Base-by-base conservation (phyloP, 2,329 filamentous ascomycete genomes). In the Aspergillus nomiae region DNA sequence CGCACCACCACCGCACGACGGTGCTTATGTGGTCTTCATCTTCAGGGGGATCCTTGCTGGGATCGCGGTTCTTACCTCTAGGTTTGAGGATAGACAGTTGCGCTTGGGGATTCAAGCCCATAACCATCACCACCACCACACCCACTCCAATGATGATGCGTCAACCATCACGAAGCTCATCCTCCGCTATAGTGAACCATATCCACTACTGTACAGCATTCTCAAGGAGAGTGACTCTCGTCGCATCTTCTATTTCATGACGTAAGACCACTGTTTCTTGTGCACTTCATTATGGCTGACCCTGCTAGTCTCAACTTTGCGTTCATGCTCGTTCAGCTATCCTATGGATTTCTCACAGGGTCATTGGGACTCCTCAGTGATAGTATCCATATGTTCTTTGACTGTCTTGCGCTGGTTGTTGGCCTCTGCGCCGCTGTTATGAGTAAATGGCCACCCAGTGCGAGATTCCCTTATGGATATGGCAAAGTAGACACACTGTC, bases 371-470 rank as follows among this genome's bases (percentile, higher is more conserved):
- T 99, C n/a, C 86, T 99, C 21, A 97, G 93, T 69, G 95, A 99
- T 78, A 98, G 94, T 72, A 95, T 99, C 66, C 95, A 99, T 80
- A 99, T 99, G 95, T 94, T 99, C 73, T 98, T 99, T 71, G 95
- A 99, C 78, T 99, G 95, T 70, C 89, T 97, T 41, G 95, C 94
- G 24, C 85, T 99, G 32, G 87, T 92, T 1, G 93, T 99, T 41
- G 95, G 95, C 12, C 83, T 99, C 11, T 90, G 94, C 70, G 95
- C 95, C 32, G 90, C 94, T 1, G 93, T 99, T 7, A 92, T 97
- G 83, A 95, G 92, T 79, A 98, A 98, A 78, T 97, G 95, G 94
- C 93, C 94, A 1, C 91, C 93, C 0, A 97, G 90, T 74, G 85
- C 91, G 63, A 85, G 89, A 24, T 98, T 97, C 71, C 95, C 95